Evolutionary conservation across 139 green algal species (phyloP).

Genomic region (Chlamydomonas sp.): DNA sequence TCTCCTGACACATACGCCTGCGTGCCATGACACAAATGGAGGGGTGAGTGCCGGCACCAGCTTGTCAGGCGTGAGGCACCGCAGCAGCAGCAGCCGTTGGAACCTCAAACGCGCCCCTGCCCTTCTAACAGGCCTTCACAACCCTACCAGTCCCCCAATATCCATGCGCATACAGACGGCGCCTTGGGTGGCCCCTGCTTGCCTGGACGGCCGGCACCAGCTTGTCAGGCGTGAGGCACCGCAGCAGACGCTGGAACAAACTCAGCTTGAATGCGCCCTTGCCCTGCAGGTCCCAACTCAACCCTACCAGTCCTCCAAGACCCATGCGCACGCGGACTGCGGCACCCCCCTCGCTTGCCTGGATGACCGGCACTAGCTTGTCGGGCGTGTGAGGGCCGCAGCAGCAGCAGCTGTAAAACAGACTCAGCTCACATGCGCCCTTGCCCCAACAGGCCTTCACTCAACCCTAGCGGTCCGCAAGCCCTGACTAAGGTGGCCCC

Average conservation of each 20-base stretch:
- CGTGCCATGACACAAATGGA: neutral
- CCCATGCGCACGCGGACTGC: neutral
- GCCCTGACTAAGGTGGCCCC: too few species aligned
- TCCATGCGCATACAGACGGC: neutral
- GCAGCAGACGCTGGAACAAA: slow-evolving; percentile 56
- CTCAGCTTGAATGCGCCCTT: slow-evolving; percentile 33
- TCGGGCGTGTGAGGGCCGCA: slow-evolving; percentile 54
- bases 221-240: slow-evolving; percentile 55
- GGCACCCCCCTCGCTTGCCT: neutral
- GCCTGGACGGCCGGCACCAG: slow-evolving; percentile 30
- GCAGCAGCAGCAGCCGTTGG: slow-evolving; percentile 48
- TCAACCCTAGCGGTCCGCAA: too few species aligned
- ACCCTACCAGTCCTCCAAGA: neutral
- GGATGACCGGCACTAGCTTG: slow-evolving; percentile 39
- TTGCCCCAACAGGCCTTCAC: too few species aligned
- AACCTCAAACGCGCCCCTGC: too few species aligned
- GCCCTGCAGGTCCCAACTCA: slow-evolving; percentile 28
- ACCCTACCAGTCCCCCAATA: neutral
- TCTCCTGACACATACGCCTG: neutral
- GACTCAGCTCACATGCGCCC: slow-evolving; percentile 31
- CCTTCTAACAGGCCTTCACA: neutral
- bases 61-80: slow-evolving; percentile 65
- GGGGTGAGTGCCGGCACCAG: slow-evolving; percentile 32
- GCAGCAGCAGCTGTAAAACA: slow-evolving; percentile 56
- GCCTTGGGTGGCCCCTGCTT: neutral